A percentile compares a stretch with the other conserved stretches of the same genome.
Conservation (phyloP, 2,329 filamentous ascomycete genomes). For the Lasiodiplodia gonubiensis region DNA sequence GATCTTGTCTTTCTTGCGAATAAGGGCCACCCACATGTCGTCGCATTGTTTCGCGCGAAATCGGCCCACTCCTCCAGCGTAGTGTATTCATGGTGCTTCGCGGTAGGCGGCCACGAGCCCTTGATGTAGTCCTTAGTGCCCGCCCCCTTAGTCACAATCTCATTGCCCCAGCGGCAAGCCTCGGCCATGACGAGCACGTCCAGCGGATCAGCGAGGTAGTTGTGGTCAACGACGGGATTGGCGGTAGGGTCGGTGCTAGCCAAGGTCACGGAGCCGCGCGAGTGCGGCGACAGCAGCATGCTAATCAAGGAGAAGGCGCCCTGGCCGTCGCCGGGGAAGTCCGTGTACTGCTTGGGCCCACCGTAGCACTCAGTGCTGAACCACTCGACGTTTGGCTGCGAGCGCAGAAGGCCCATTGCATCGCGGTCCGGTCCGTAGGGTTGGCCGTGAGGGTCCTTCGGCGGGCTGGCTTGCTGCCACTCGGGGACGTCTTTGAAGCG, state of each 20-base stretch:
- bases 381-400: slow-evolving; percentile 67
- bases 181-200: slow-evolving; percentile 37
- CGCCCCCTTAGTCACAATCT: slow-evolving; percentile 51
- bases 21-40: background rate
- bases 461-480: slow-evolving; percentile 56
- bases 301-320: slow-evolving; percentile 53
- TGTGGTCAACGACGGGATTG: slow-evolving; percentile 37
- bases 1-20: background rate
- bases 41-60: slow-evolving; percentile 58
- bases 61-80: slow-evolving; percentile 64
- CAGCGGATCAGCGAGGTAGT: slow-evolving; percentile 36
- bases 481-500: slow-evolving; percentile 60
- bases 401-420: slow-evolving; percentile 64
- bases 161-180: slow-evolving; percentile 34
- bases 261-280: slow-evolving; percentile 39
- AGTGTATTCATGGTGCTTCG: slow-evolving; percentile 63
- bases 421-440: slow-evolving; percentile 57
- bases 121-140: slow-evolving; percentile 60
- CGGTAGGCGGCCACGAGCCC: slow-evolving; percentile 30
- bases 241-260: slow-evolving; percentile 33
- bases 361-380: slow-evolving; percentile 68
- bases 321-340: slow-evolving; percentile 60
- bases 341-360: slow-evolving; percentile 62
- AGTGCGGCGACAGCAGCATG: slow-evolving; percentile 37
- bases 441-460: slow-evolving; percentile 38